A percentile compares a stretch with the other conserved stretches of the same genome.
phyloP scores from a whole-genome alignment of 257 asterid genomes.

The Cinchona pubescens region DNA sequence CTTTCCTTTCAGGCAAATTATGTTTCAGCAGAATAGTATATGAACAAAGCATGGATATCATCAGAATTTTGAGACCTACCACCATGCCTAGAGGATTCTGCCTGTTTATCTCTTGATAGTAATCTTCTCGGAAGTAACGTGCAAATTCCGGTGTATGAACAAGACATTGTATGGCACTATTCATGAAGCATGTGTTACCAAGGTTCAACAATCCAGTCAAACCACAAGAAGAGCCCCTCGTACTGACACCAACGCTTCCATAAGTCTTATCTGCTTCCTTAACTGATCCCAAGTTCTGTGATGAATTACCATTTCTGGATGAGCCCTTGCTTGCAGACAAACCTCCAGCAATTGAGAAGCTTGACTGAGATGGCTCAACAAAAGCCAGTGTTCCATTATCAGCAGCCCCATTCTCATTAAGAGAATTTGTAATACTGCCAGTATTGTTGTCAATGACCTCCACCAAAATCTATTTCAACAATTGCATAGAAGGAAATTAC shows the following conservation, averaged over 20 bases:
- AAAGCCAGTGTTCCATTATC: slow-evolving; percentile 54
- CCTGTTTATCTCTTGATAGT: slow-evolving; percentile 90
- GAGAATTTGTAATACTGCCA: slow-evolving; percentile 49
- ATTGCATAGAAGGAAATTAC: slow-evolving; percentile 23
- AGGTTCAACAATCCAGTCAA: slow-evolving; percentile 92
- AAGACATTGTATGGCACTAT: slow-evolving; percentile 96
- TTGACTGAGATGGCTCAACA: slow-evolving; percentile 47
- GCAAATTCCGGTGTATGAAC: slow-evolving; percentile 98
- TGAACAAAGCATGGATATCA: not conserved
- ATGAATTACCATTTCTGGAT: slow-evolving; percentile 71
- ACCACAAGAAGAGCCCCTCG: slow-evolving; percentile 92
- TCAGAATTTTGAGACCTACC: slow-evolving; percentile 57
- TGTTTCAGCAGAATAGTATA: not conserved
- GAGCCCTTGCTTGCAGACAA: slow-evolving; percentile 59
- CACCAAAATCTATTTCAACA: slow-evolving; percentile 68
- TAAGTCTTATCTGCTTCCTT: slow-evolving; percentile 54
- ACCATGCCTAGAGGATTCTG: slow-evolving; percentile 99
- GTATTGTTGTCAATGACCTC: slow-evolving; percentile 51
- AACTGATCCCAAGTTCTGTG: slow-evolving; percentile 41
- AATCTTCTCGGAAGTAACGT: slow-evolving; percentile 90
- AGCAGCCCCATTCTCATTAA: slow-evolving; percentile 62
- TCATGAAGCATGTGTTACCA: slow-evolving; percentile 99
- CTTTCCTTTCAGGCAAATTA: not conserved
- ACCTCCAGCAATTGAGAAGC: slow-evolving; percentile 61
- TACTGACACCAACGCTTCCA: slow-evolving; percentile 78